These are phyloP conservation scores for Pyrenochaeta sp. DNA, from an alignment of 2,329 filamentous ascomycete genomes.

Conservation along the genomic window DNA sequence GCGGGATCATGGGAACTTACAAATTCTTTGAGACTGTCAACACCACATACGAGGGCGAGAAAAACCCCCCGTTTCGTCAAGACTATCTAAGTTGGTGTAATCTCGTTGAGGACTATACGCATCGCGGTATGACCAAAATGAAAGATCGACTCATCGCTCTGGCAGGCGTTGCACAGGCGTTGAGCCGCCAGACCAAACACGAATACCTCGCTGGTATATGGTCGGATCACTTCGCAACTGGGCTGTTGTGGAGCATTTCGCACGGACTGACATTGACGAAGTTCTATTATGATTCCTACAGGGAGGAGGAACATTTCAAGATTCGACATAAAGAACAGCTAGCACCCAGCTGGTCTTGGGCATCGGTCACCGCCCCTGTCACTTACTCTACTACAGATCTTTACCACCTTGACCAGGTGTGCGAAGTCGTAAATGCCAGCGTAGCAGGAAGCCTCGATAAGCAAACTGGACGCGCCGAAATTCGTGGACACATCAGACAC, in stretches of 20 bases:
- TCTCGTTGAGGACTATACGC: conserved; percentile 29
- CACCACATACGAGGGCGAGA: background rate
- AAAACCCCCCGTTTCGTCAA: background rate
- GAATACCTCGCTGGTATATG: conserved; percentile 25
- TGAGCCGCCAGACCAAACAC: conserved; percentile 15
- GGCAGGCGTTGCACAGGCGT: conserved; percentile 23
- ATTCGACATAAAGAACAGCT: conserved; percentile 20
- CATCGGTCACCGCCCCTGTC: conserved; percentile 26
- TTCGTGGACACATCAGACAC: conserved; percentile 21
- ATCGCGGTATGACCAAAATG: conserved; percentile 27
- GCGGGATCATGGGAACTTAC: conserved; percentile 12
- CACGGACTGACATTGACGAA: conserved; percentile 11
- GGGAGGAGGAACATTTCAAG: conserved; percentile 14
- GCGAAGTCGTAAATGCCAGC: conserved; percentile 12
- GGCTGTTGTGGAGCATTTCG: conserved; percentile 24
- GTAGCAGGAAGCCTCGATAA: conserved; percentile 10
- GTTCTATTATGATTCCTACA: conserved; percentile 13
- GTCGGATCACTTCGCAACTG: conserved; percentile 19
- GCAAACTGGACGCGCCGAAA: conserved; percentile 14
- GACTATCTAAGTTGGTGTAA: conserved; percentile 23
- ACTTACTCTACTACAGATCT: conserved; percentile 15
- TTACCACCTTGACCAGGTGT: conserved; percentile 16
- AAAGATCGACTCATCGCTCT: conserved; percentile 26
- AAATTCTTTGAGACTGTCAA: conserved; percentile 20
- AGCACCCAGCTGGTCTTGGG: conserved; percentile 30